Conservation (phyloP, 148 eudicot genomes). For the Talinum fruticosum region DNA sequence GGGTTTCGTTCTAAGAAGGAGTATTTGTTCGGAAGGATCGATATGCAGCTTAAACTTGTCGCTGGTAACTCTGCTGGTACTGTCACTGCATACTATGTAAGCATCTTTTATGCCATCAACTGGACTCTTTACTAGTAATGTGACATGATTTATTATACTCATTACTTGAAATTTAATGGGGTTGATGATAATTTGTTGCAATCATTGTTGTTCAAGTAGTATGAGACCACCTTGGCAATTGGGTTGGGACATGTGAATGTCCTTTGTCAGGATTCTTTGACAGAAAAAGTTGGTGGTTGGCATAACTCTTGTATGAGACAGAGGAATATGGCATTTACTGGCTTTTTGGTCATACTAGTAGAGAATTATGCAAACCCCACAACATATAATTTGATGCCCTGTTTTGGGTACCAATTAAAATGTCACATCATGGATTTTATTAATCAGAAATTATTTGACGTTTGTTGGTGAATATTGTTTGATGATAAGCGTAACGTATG, state of each 20-base stretch:
- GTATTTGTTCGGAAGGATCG: slow-evolving; percentile 42
- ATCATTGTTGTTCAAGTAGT: background rate
- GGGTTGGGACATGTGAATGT: background rate
- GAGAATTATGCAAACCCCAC: background rate
- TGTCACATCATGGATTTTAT: background rate
- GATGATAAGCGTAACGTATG: background rate
- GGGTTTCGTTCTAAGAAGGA: slow-evolving; percentile 35
- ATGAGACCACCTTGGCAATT: background rate
- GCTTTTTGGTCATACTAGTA: background rate
- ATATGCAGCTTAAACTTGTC: slow-evolving; percentile 45
- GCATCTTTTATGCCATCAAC: background rate
- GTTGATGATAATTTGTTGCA: background rate
- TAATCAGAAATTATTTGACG: background rate
- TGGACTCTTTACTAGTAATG: background rate
- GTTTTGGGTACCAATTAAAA: background rate
- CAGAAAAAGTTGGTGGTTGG: background rate
- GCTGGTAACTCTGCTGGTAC: slow-evolving; percentile 28
- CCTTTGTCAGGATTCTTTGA: background rate
- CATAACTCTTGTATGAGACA: background rate
- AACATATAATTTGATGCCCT: background rate
- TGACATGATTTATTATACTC: background rate
- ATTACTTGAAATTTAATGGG: no score
- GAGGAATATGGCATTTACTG: background rate
- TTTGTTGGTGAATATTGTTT: no score
- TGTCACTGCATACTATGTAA: slow-evolving; percentile 39